Evolutionary conservation across 148 eudicot genomes (phyloP).

Genomic region (Nyssa sinensis): DNA sequence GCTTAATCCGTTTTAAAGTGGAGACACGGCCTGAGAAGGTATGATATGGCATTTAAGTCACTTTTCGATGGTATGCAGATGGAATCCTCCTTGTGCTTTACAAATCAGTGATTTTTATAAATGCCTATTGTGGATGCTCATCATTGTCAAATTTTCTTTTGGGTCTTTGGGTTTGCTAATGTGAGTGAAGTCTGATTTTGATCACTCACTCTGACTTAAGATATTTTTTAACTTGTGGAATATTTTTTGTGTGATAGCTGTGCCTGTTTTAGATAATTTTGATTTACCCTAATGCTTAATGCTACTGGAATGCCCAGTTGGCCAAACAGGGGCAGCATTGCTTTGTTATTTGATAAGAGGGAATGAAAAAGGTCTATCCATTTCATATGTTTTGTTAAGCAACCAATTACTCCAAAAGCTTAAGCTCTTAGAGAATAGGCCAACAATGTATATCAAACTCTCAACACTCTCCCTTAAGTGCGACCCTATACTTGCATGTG

Average conservation of each 20-base stretch:
- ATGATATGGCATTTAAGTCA: slow-evolving; percentile 18
- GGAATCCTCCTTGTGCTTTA: not conserved
- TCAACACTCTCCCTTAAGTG: no score
- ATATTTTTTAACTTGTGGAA: not conserved
- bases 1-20: slow-evolving; percentile 81
- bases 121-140: not conserved
- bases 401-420: no score
- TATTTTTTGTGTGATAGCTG: not conserved
- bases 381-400: no score
- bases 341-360: no score
- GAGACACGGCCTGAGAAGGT: slow-evolving; percentile 99
- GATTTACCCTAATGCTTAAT: not conserved
- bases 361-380: no score
- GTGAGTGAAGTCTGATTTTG: not conserved
- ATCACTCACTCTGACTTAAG: not conserved
- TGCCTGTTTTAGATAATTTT: not conserved
- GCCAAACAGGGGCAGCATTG: not conserved
- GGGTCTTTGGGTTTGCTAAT: not conserved
- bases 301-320: not conserved
- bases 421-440: no score
- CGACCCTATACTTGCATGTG: no score
- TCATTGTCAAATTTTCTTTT: not conserved
- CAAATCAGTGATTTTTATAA: slow-evolving; percentile 5
- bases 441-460: no score
- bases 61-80: not conserved